Evolutionary conservation across 495 filamentous ascomycete genomes (phyloP).

Genomic region (Tuber calosporum): DNA sequence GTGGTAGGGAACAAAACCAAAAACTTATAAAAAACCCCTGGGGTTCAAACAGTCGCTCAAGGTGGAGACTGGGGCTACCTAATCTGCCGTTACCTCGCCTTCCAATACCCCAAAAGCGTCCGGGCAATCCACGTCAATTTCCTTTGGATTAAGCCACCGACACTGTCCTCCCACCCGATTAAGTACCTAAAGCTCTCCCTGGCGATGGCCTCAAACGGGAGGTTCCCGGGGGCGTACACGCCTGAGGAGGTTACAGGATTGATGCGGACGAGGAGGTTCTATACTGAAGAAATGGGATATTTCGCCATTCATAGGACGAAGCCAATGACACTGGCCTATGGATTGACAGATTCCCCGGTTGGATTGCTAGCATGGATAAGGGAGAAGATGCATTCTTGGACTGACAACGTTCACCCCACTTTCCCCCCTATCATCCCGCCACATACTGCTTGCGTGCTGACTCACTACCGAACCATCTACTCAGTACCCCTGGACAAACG

Average conservation of each 20-base stretch:
- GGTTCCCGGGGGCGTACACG: neutral
- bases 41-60: constrained; percentile 47
- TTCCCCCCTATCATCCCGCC: neutral
- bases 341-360: constrained; percentile 55
- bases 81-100: constrained; percentile 54
- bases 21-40: neutral
- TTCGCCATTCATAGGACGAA: constrained; percentile 45
- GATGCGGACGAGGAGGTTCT: neutral
- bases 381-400: constrained; percentile 65
- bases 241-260: constrained; percentile 31
- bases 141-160: constrained; percentile 45
- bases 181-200: constrained; percentile 12
- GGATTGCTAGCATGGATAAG: constrained; percentile 59
- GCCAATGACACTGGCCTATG: constrained; percentile 56
- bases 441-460: neutral
- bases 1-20: neutral
- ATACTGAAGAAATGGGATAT: constrained; percentile 6
- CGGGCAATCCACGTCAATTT: constrained; percentile 58
- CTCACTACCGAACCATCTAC: neutral
- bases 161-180: constrained; percentile 7
- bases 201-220: constrained; percentile 4
- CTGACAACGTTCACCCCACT: constrained; percentile 43
- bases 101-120: constrained; percentile 52
- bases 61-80: constrained; percentile 62
- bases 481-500: constrained; percentile 58